A percentile compares a stretch with the other conserved stretches of the same genome.
Evolutionary conservation across 768 basidiomycete genomes (phyloP).

Genomic region (Tricholomella constricta): DNA sequence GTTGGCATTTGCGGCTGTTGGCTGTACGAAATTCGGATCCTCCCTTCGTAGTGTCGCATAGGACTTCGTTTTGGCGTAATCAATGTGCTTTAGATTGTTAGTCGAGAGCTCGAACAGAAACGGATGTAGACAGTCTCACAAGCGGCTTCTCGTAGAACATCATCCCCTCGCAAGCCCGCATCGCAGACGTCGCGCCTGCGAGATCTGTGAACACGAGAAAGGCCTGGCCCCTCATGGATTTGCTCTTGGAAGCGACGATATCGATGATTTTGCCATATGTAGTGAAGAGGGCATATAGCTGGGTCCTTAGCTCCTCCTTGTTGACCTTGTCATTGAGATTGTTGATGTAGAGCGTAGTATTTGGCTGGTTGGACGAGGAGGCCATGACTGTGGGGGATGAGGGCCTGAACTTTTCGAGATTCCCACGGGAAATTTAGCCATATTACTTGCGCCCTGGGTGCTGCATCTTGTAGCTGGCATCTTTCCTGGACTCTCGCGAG

Average conservation of each 20-base stretch:
- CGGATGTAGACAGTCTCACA: constrained; percentile 48
- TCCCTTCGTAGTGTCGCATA: constrained; percentile 79
- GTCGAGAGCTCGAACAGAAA: constrained; percentile 9
- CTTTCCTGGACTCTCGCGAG: neutral
- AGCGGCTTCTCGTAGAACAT: constrained; percentile 90
- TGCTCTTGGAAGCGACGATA: constrained; percentile 84
- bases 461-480: constrained; percentile 9
- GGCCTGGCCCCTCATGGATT: constrained; percentile 90
- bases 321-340: constrained; percentile 93
- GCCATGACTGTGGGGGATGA: constrained; percentile 34
- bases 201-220: constrained; percentile 96
- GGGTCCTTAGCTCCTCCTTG: constrained; percentile 83
- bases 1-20: constrained; percentile 64
- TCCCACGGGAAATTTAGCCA: constrained; percentile 20
- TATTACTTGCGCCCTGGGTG: neutral
- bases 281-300: constrained; percentile 87
- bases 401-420: constrained; percentile 15
- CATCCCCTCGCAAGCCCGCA: constrained; percentile 93
- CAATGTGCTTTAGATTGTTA: constrained; percentile 67
- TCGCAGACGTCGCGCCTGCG: constrained; percentile 85
- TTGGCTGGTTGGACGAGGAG: constrained; percentile 69
- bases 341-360: constrained; percentile 87
- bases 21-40: constrained; percentile 81
- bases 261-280: constrained; percentile 95
- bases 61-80: constrained; percentile 88